Conservation (phyloP, 371 early-diverging fungal species). For the Mucor lusitanicus region DNA sequence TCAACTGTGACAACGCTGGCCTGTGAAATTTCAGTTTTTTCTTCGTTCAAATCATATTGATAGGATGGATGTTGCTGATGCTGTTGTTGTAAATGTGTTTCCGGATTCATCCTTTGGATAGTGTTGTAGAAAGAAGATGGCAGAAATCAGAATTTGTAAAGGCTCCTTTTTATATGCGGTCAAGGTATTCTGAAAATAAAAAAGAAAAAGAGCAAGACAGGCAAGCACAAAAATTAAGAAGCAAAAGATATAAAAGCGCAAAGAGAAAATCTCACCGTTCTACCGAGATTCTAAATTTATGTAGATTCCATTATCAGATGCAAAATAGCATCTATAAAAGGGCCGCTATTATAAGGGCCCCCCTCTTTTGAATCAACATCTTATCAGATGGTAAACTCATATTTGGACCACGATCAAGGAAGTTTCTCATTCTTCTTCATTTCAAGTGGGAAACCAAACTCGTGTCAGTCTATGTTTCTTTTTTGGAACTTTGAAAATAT, state of each 20-base stretch:
- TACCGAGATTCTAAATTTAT: background rate
- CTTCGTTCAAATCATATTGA: constrained; percentile 1
- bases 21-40: constrained; percentile 9
- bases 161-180: background rate
- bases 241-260: constrained; percentile 2
- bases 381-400: constrained; percentile 12
- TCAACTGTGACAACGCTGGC: constrained; percentile 6
- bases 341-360: background rate
- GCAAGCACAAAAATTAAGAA: background rate
- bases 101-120: background rate
- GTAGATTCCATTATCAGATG: constrained; percentile 1
- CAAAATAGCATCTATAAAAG: background rate
- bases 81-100: background rate
- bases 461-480: background rate
- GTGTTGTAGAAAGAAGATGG: background rate
- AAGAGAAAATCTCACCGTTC: constrained; percentile 1
- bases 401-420: constrained; percentile 1
- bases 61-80: background rate
- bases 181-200: background rate
- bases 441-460: constrained; percentile 8
- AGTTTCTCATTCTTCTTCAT: constrained; percentile 4
- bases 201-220: background rate
- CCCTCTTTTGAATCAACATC: constrained; percentile 2
- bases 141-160: background rate
- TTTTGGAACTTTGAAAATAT: background rate